A percentile compares a stretch with the other conserved stretches of the same genome.
phyloP scores from a whole-genome alignment of 2,329 filamentous ascomycete species.

The Trichoderma citrinoviride region DNA sequence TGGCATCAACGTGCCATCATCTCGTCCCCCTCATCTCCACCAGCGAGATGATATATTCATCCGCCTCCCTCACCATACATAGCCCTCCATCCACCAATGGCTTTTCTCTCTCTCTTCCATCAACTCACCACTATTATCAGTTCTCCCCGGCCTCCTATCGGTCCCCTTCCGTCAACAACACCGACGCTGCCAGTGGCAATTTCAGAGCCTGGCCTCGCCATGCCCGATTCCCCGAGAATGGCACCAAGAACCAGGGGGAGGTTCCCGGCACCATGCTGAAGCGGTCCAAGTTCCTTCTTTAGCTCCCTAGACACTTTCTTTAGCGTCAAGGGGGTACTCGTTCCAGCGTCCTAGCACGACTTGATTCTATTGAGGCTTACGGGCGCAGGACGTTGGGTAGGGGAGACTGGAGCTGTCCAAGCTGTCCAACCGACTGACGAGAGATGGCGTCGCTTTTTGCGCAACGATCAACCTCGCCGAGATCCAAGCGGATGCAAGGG shows the following conservation, averaged over 20 bases:
- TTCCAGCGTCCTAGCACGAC: not conserved
- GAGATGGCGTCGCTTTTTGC: not conserved
- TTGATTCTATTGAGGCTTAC: not conserved
- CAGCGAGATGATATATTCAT: not conserved
- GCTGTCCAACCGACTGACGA: no score
- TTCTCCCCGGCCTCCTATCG: not conserved
- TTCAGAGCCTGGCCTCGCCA: not conserved
- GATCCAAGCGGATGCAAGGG: not conserved
- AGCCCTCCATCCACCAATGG: not conserved
- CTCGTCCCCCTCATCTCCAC: not conserved
- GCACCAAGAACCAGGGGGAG: constrained; percentile 2
- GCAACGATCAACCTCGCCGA: not conserved
- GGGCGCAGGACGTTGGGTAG: no score
- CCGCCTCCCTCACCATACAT: not conserved
- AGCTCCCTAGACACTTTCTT: constrained; percentile 7
- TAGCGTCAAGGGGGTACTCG: constrained; percentile 12
- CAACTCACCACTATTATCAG: not conserved
- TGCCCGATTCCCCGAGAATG: constrained; percentile 10
- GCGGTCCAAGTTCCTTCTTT: constrained; percentile 15
- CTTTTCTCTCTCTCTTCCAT: not conserved
- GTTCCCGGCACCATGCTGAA: constrained; percentile 7
- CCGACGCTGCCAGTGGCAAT: not conserved
- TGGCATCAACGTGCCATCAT: not conserved
- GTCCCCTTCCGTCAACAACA: not conserved
- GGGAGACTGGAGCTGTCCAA: not conserved